Conservation (phyloP, 768 basidiomycete species). For the Phlegmacium glaucopus region DNA sequence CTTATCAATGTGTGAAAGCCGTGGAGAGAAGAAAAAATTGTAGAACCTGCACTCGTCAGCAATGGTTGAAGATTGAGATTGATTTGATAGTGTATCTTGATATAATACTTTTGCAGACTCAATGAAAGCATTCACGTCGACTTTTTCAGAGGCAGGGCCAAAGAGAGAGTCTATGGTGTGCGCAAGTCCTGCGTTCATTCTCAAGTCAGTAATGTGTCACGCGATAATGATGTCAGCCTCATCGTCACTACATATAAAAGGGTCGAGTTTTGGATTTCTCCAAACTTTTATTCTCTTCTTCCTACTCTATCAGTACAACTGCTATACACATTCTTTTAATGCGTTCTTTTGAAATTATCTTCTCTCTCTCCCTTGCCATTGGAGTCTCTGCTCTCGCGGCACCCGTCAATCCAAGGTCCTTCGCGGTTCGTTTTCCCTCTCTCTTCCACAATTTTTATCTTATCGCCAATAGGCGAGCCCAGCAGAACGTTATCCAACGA, state of each 20-base stretch:
- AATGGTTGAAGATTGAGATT: conserved; percentile 17
- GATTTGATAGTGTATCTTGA: conserved; percentile 1
- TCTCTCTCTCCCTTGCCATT: conserved; percentile 14
- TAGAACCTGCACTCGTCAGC: conserved; percentile 42
- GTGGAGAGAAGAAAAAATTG: not conserved
- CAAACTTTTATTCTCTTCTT: too few relatives aligned
- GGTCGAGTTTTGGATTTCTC: too few relatives aligned
- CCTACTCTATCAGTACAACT: not conserved
- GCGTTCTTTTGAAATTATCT: not conserved
- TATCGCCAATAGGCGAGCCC: not conserved
- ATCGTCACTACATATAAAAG: too few relatives aligned
- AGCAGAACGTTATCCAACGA: too few relatives aligned
- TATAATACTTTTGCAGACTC: conserved; percentile 23
- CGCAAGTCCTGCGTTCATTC: conserved; percentile 26
- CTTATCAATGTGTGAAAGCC: too few relatives aligned
- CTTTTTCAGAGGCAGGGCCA: conserved; percentile 59
- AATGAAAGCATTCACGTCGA: conserved; percentile 46
- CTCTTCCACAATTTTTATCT: not conserved
- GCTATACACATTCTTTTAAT: not conserved
- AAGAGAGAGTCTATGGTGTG: conserved; percentile 48
- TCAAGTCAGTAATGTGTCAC: conserved; percentile 1
- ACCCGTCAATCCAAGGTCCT: conserved; percentile 11
- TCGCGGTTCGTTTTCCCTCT: not conserved
- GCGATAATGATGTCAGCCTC: not conserved
- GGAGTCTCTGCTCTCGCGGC: conserved; percentile 14